A percentile compares a stretch with the other conserved stretches of the same genome.
phyloP scores from a whole-genome alignment of 495 filamentous ascomycete genomes.

The Trichoderma asperelloides region DNA sequence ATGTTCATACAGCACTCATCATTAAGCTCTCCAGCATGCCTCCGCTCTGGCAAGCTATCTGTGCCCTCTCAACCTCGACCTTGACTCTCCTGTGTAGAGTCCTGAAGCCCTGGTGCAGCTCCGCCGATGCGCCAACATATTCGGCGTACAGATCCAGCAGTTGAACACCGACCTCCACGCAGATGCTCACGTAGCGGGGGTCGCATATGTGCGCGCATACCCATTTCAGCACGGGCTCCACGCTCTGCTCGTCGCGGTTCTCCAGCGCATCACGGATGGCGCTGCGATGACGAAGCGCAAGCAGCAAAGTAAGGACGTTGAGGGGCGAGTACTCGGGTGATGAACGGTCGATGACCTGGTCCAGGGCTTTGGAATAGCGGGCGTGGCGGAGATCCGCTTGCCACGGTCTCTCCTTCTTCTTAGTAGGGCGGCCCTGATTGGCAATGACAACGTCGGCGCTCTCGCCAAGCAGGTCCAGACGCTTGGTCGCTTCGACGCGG shows the following conservation, averaged over 20 bases:
- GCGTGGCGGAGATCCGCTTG: slow-evolving; percentile 71
- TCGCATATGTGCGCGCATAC: slow-evolving; percentile 66
- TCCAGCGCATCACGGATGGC: slow-evolving; percentile 74
- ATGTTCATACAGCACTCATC: slow-evolving; percentile 21
- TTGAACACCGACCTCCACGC: slow-evolving; percentile 69
- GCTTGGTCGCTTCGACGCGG: slow-evolving; percentile 61
- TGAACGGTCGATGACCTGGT: slow-evolving; percentile 55
- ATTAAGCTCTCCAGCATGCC: slow-evolving; percentile 81
- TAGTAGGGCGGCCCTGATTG: slow-evolving; percentile 40
- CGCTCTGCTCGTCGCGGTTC: slow-evolving; percentile 70
- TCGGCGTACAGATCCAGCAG: slow-evolving; percentile 81
- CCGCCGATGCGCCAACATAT: slow-evolving; percentile 62
- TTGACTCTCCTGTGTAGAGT: slow-evolving; percentile 58
- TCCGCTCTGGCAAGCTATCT: slow-evolving; percentile 64
- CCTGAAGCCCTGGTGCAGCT: slow-evolving; percentile 59
- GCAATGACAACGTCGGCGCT: slow-evolving; percentile 76
- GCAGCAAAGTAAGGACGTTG: slow-evolving; percentile 63
- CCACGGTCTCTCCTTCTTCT: slow-evolving; percentile 63
- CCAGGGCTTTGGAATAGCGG: slow-evolving; percentile 66
- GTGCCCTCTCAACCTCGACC: slow-evolving; percentile 68
- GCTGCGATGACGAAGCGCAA: slow-evolving; percentile 77
- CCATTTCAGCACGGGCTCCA: slow-evolving; percentile 80
- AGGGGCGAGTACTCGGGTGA: slow-evolving; percentile 44
- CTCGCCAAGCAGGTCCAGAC: slow-evolving; percentile 77
- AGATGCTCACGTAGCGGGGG: slow-evolving; percentile 65